Conservation (phyloP, 2,329 filamentous ascomycete genomes). For the Biscogniauxia marginata region DNA sequence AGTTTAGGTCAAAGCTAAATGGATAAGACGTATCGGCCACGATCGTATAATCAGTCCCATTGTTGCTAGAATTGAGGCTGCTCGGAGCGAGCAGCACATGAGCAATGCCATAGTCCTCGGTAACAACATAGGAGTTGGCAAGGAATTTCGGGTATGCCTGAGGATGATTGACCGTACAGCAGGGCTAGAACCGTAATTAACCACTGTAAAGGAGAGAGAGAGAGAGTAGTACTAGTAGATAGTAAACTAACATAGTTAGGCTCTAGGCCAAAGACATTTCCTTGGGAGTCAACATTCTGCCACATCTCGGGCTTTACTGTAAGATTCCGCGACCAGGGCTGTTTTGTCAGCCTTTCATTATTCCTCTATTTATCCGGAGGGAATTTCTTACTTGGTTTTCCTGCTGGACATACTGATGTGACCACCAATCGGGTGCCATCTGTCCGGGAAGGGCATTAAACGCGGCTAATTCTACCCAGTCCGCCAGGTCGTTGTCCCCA, state of each 20-base stretch:
- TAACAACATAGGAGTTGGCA: conserved; percentile 45
- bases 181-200: conserved; percentile 34
- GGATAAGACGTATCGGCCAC: conserved; percentile 48
- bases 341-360: conserved; percentile 2
- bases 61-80: conserved; percentile 38
- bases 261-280: conserved; percentile 51
- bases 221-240: background rate
- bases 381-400: conserved; percentile 44
- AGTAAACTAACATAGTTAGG: conserved; percentile 41
- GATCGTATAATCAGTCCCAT: conserved; percentile 39
- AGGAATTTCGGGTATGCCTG: conserved; percentile 57
- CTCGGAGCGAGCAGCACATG: conserved; percentile 51
- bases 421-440: conserved; percentile 53
- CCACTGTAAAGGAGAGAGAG: background rate
- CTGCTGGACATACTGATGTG: conserved; percentile 53
- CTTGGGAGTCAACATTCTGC: conserved; percentile 44
- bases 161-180: conserved; percentile 57
- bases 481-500: conserved; percentile 38
- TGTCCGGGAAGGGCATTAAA: conserved; percentile 53
- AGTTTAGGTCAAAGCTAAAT: conserved; percentile 30
- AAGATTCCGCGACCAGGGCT: conserved; percentile 45
- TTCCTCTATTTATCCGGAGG: background rate
- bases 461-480: conserved; percentile 46
- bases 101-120: conserved; percentile 46
- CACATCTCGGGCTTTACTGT: conserved; percentile 33